phyloP scores from a whole-genome alignment of 1,139 yeast species.

The Petasospora fabianii region DNA sequence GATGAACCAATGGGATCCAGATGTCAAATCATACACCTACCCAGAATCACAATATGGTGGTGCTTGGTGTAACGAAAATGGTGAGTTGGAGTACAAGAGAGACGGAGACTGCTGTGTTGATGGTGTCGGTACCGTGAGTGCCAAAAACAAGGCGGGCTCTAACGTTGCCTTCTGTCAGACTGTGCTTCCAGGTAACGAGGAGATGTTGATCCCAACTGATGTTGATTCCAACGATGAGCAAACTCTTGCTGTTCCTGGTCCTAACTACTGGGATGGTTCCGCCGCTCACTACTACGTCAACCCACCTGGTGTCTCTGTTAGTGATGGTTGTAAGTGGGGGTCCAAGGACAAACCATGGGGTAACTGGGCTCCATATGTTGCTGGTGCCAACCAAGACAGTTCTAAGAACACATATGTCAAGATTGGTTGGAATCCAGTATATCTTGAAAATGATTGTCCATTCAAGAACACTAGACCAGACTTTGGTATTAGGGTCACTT shows the following conservation, averaged over 20 bases:
- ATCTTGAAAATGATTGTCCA: slow-evolving; percentile 54
- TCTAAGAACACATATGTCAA: slow-evolving; percentile 70
- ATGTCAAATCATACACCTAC: slow-evolving; percentile 53
- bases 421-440: slow-evolving; percentile 89
- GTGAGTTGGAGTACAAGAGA: slow-evolving; percentile 63
- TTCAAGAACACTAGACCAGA: slow-evolving; percentile 53
- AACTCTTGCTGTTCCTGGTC: slow-evolving; percentile 78
- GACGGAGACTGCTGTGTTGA: slow-evolving; percentile 62
- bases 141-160: slow-evolving; percentile 47
- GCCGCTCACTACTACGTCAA: slow-evolving; percentile 87
- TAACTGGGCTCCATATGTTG: slow-evolving; percentile 92
- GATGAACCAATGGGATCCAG: slow-evolving; percentile 75
- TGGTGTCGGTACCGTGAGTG: slow-evolving; percentile 71
- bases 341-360: slow-evolving; percentile 62
- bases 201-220: slow-evolving; percentile 83
- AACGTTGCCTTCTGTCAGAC: slow-evolving; percentile 88
- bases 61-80: slow-evolving; percentile 66
- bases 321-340: slow-evolving; percentile 88
- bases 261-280: slow-evolving; percentile 67
- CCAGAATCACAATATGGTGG: slow-evolving; percentile 84
- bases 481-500: slow-evolving; percentile 70
- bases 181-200: slow-evolving; percentile 89
- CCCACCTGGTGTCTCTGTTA: slow-evolving; percentile 76
- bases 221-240: slow-evolving; percentile 45
- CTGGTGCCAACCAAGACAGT: slow-evolving; percentile 78